These are phyloP conservation scores for Wickerhamiella domercqiae DNA, from an alignment of 805 yeast genomes.

Conservation along the genomic window DNA sequence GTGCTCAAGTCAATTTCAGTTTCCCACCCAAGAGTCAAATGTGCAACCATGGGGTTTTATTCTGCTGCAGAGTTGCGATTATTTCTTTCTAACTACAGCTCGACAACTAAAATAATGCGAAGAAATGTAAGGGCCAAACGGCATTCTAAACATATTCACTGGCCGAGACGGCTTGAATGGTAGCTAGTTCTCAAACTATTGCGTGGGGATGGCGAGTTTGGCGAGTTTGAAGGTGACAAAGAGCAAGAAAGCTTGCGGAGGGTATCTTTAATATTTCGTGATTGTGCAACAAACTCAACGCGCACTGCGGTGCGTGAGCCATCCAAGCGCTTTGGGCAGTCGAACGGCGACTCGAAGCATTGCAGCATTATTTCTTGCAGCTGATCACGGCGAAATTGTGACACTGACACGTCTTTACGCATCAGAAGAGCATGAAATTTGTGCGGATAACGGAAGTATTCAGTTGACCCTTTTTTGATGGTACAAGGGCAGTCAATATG, in stretches of 20 bases:
- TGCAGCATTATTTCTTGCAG: slow-evolving; percentile 11
- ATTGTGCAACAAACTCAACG: slow-evolving; percentile 2
- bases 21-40: too few relatives aligned
- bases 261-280: neutral
- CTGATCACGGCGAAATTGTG: slow-evolving; percentile 7
- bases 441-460: slow-evolving; percentile 4
- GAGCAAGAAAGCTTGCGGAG: neutral
- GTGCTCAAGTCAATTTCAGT: too few relatives aligned
- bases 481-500: slow-evolving; percentile 1
- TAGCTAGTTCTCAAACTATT: too few relatives aligned
- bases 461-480: slow-evolving; percentile 1
- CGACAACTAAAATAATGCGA: neutral
- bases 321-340: slow-evolving; percentile 4
- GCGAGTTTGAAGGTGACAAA: too few relatives aligned
- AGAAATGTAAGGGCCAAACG: neutral
- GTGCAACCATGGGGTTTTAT: too few relatives aligned
- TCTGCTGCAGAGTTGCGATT: slow-evolving; percentile 7
- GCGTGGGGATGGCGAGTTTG: too few relatives aligned
- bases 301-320: slow-evolving; percentile 3
- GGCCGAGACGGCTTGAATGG: slow-evolving; percentile 8
- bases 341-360: slow-evolving; percentile 16
- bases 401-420: slow-evolving; percentile 6
- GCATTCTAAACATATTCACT: neutral
- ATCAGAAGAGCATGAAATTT: slow-evolving; percentile 10
- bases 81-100: neutral